phyloP scores from a whole-genome alignment of 1,284 basidiomycete species.

The Ceratobasidium sp. region DNA sequence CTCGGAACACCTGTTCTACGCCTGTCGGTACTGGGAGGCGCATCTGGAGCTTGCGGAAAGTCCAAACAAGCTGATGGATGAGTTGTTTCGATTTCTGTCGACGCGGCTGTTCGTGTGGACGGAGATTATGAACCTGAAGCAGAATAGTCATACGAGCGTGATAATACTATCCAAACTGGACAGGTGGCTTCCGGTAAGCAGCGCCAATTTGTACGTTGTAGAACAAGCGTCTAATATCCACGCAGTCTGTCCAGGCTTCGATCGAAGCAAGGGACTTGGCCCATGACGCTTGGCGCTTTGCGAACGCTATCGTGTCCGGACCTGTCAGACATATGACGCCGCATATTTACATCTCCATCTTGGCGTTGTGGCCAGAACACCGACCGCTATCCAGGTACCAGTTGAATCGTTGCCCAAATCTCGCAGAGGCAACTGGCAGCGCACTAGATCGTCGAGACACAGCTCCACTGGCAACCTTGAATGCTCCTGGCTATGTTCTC shows the following conservation, averaged over 20 bases:
- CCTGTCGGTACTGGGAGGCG: conserved; percentile 24
- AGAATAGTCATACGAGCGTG: background rate
- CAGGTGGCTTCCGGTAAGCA: background rate
- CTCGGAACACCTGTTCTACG: background rate
- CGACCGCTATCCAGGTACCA: conserved; percentile 2
- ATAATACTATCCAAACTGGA: background rate
- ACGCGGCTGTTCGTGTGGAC: conserved; percentile 16
- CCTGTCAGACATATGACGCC: background rate
- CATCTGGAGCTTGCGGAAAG: background rate
- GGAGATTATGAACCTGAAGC: conserved; percentile 37
- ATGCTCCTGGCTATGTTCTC: background rate
- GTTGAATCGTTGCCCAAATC: background rate
- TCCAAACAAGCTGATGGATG: background rate
- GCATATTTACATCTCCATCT: conserved; percentile 38
- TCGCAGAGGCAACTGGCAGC: background rate
- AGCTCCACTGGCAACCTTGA: background rate
- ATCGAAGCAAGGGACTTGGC: background rate
- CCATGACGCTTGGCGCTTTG: conserved; percentile 18
- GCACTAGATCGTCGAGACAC: background rate
- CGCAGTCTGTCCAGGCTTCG: too few species aligned
- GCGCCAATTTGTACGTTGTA: too few species aligned
- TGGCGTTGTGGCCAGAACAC: conserved; percentile 27
- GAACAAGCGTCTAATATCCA: too few species aligned
- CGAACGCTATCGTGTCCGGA: background rate
- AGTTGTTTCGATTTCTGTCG: background rate